Percentiles rank a stretch among this genome's conserved stretches.
Evolutionary conservation across 768 basidiomycete species (phyloP).

Genomic region (Podaxis sp.): DNA sequence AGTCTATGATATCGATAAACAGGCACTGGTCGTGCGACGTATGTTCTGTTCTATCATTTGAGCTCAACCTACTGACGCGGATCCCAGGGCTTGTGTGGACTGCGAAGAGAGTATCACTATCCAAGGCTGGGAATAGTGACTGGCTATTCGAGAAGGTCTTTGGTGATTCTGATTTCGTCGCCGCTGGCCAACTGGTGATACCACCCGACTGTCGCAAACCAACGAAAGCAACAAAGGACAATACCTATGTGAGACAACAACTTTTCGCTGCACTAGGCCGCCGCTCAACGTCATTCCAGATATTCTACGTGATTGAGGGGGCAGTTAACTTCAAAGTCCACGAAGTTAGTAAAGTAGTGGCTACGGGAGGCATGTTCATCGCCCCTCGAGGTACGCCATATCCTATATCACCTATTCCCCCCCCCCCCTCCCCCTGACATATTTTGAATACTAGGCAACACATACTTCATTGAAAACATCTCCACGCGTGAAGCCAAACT

Average conservation of each 20-base stretch:
- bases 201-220: slow-evolving; percentile 82
- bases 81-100: slow-evolving; percentile 79
- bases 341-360: slow-evolving; percentile 71
- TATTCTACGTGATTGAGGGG: slow-evolving; percentile 78
- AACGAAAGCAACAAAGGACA: slow-evolving; percentile 87
- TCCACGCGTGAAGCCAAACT: slow-evolving; percentile 73
- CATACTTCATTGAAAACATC: slow-evolving; percentile 89
- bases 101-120: slow-evolving; percentile 60
- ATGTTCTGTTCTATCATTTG: slow-evolving; percentile 30
- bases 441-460: slow-evolving; percentile 61
- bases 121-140: slow-evolving; percentile 53
- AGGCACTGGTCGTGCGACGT: slow-evolving; percentile 70
- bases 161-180: slow-evolving; percentile 87
- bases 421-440: background rate
- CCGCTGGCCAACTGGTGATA: slow-evolving; percentile 83
- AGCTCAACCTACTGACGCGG: slow-evolving; percentile 8
- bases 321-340: slow-evolving; percentile 86
- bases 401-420: background rate
- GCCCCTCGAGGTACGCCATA: slow-evolving; percentile 72
- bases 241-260: slow-evolving; percentile 47
- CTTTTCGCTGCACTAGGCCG: background rate
- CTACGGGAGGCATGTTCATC: slow-evolving; percentile 83
- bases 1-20: slow-evolving; percentile 65
- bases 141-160: slow-evolving; percentile 94
- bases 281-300: slow-evolving; percentile 23